Conservation (phyloP, 2,329 filamentous ascomycete species). For the Thyridium curvatum region DNA sequence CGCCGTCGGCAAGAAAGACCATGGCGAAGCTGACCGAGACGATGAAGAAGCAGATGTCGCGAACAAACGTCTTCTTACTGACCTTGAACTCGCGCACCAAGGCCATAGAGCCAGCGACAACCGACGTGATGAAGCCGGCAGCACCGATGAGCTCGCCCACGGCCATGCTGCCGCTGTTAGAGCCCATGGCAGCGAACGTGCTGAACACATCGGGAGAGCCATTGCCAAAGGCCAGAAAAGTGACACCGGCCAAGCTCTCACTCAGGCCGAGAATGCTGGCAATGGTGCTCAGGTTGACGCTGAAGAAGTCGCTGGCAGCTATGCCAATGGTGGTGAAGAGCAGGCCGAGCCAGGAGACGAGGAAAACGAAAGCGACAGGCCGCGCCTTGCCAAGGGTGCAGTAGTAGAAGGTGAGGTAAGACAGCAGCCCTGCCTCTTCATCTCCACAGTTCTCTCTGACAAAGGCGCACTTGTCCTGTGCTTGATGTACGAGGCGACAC, state of each 20-base stretch:
- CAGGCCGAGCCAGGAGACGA: conserved; percentile 78
- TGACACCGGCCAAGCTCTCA: conserved; percentile 93
- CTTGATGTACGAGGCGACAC: conserved; percentile 75
- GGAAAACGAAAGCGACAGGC: conserved; percentile 69
- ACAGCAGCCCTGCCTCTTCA: conserved; percentile 83
- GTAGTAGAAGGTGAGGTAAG: conserved; percentile 88
- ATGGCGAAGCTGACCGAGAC: conserved; percentile 81
- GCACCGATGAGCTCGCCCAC: conserved; percentile 93
- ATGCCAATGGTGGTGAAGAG: conserved; percentile 97
- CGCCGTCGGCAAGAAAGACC: conserved; percentile 78
- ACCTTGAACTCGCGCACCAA: conserved; percentile 93
- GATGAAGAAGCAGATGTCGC: conserved; percentile 90
- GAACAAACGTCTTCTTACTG: conserved; percentile 79
- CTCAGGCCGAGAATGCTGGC: conserved; percentile 84
- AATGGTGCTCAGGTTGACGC: conserved; percentile 91
- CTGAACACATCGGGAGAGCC: conserved; percentile 98
- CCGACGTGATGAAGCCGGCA: conserved; percentile 90
- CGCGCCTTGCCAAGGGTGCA: conserved; percentile 65
- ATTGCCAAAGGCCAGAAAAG: conserved; percentile 94
- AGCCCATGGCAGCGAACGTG: conserved; percentile 96
- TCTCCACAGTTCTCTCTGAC: conserved; percentile 76
- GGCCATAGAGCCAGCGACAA: conserved; percentile 96
- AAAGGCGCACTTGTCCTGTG: conserved; percentile 79
- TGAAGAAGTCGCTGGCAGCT: conserved; percentile 97
- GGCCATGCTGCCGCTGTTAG: conserved; percentile 93